Evolutionary conservation across 306 rosid species (phyloP), one percentile per base, ranked within the genome.

Genomic region (Trifolium dubium): DNA sequence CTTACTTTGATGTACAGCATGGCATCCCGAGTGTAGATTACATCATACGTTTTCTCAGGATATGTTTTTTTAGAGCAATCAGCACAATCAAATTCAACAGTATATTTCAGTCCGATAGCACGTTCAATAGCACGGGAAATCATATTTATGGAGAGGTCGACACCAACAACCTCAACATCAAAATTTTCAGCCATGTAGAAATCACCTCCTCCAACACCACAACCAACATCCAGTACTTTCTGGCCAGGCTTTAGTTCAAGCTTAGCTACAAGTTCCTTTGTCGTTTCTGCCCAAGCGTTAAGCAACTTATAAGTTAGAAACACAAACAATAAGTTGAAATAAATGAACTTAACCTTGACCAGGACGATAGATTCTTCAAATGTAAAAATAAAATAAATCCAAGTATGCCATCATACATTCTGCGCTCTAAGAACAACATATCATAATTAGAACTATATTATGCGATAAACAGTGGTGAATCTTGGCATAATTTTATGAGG

Each of bases 191-290:
- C 97, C 97, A 94, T 89, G 85, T 94, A 94, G 59, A 92, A 92
- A 81, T 92, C 99, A 54, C 96, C 96, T 46, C 97, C 99, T 35
- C 99, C 99, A 64, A 83, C 90, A 64, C 99, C 99, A 81, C 99
- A 94, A 60, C 99, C 97, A 63, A 94, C 97, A 83, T 94, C 99
- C 10, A 94, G 84, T 64, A 94, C 93, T 73, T 87, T 88, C 85
- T 92, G 97, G 29, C 89, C 93, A 66, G 92, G 85, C 83, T 84
- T 80, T 8, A 94, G 93, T n/a, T 77, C 93, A 78, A 92, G 83
- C 88, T 79, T 88, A n/a, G 80, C 80, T 56, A 89, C 97, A 74
- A 94, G 64, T 81, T 94, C 92, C 81, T 88, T 88, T 0, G 97
- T 94, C 7, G 99, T 92, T 71, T 89, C 99, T 94, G 90, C 77